These are phyloP conservation scores for Diversispora epigaea DNA, from an alignment of 192 early-diverging fungal genomes.

Conservation along the genomic window DNA sequence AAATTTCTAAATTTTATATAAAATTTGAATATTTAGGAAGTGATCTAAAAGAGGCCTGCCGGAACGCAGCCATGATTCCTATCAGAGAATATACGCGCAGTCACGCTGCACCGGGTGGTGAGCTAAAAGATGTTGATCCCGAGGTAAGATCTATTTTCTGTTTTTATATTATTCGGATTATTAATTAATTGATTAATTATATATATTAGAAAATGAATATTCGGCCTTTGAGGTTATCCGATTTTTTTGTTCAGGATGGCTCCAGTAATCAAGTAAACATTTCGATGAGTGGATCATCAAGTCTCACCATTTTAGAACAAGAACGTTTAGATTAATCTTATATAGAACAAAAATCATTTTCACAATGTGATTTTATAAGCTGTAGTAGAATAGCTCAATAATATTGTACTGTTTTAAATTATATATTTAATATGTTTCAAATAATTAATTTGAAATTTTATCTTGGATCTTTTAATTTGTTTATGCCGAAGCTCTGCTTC, in stretches of 20 bases:
- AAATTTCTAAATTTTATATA: not conserved
- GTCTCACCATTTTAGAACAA: too few relatives aligned
- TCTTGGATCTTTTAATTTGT: too few relatives aligned
- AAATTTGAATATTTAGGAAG: slow-evolving; percentile 52
- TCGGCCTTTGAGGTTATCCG: slow-evolving; percentile 3
- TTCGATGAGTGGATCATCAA: too few relatives aligned
- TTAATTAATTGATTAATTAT: not conserved
- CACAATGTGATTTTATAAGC: too few relatives aligned
- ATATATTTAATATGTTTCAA: too few relatives aligned
- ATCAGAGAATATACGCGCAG: slow-evolving; percentile 78
- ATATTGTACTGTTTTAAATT: too few relatives aligned
- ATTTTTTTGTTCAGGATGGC: slow-evolving; percentile 20
- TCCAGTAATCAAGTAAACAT: not conserved
- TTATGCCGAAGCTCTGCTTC: too few relatives aligned
- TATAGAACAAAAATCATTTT: too few relatives aligned
- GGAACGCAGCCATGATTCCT: slow-evolving; percentile 94
- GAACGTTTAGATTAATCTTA: too few relatives aligned
- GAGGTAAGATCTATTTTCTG: not conserved
- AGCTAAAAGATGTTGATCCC: slow-evolving; percentile 26
- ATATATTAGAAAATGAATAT: slow-evolving; percentile 11
- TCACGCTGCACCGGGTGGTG: slow-evolving; percentile 16
- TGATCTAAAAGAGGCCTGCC: slow-evolving; percentile 97
- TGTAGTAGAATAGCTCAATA: too few relatives aligned
- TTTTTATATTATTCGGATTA: not conserved
- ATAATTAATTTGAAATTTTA: too few relatives aligned